A percentile compares a stretch with the other conserved stretches of the same genome.
phyloP scores from a whole-genome alignment of 2,329 filamentous ascomycete genomes.

The Penicillium digitatum region DNA sequence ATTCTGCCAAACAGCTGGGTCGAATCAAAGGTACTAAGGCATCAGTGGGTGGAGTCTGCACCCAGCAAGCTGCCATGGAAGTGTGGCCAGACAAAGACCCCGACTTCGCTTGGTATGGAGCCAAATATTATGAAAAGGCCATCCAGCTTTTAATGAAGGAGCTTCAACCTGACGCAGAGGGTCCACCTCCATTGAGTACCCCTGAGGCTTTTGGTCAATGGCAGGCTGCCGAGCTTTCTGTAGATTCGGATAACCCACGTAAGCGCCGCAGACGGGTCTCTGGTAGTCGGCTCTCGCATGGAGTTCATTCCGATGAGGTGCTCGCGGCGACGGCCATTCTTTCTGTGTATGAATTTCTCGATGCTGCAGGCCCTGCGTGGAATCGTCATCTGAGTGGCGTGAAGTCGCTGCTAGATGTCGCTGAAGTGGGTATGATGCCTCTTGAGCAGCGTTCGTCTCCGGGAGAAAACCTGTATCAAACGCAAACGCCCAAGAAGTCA shows the following conservation, averaged over 20 bases:
- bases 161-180: conserved; percentile 37
- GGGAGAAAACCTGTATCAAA: conserved; percentile 31
- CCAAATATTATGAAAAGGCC: conserved; percentile 61
- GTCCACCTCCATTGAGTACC: conserved; percentile 32
- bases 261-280: conserved; percentile 40
- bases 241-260: conserved; percentile 41
- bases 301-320: conserved; percentile 52
- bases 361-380: conserved; percentile 61
- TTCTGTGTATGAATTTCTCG: conserved; percentile 65
- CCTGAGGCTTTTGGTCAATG: conserved; percentile 37
- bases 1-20: conserved; percentile 59
- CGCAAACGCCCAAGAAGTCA: conserved; percentile 29
- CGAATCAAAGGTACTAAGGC: conserved; percentile 53
- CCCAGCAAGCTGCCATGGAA: conserved; percentile 52
- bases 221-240: conserved; percentile 34
- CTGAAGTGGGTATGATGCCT: conserved; percentile 42
- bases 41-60: conserved; percentile 46
- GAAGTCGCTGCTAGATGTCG: conserved; percentile 56
- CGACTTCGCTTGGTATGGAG: conserved; percentile 59
- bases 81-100: conserved; percentile 47
- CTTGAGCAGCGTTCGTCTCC: conserved; percentile 43
- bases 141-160: conserved; percentile 54
- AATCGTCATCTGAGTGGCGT: conserved; percentile 62
- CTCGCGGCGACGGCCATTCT: conserved; percentile 63
- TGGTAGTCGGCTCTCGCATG: conserved; percentile 44